Conservation (phyloP, 108 stramenopile genomes). For the Cylindrotheca closterium region DNA sequence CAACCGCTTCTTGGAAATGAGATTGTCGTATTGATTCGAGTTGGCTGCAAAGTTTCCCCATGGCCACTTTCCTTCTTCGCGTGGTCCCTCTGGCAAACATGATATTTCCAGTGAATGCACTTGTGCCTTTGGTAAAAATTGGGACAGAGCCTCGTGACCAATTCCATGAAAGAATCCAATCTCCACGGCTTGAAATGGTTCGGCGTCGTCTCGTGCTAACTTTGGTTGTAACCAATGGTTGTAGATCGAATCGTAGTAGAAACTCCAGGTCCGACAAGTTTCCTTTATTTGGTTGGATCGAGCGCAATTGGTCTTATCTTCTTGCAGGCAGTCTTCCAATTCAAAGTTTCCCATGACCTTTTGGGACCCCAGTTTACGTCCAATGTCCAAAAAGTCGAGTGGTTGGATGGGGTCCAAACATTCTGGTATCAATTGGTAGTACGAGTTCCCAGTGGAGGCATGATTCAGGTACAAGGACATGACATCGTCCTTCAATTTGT, state of each 20-base stretch:
- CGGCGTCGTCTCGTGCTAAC: not conserved
- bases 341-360: not conserved
- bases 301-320: not conserved
- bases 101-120: constrained; percentile 51
- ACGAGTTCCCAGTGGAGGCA: too few species aligned
- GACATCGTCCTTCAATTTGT: too few species aligned
- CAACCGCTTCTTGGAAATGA: constrained; percentile 27
- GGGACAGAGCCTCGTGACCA: constrained; percentile 21
- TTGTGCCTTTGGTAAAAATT: constrained; percentile 46
- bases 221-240: constrained; percentile 27
- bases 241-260: constrained; percentile 66
- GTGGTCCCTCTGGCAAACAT: constrained; percentile 46
- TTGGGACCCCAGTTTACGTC: not conserved
- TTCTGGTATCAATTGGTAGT: too few species aligned
- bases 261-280: constrained; percentile 37
- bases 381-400: not conserved
- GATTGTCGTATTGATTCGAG: constrained; percentile 32
- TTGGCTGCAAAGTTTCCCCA: constrained; percentile 59
- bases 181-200: constrained; percentile 60
- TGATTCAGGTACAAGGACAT: too few species aligned
- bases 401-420: too few species aligned
- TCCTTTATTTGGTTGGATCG: not conserved
- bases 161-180: constrained; percentile 57
- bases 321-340: constrained; percentile 2
- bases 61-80: constrained; percentile 62